phyloP scores from a whole-genome alignment of 495 filamentous ascomycete species.

The Choiromyces venosus region DNA sequence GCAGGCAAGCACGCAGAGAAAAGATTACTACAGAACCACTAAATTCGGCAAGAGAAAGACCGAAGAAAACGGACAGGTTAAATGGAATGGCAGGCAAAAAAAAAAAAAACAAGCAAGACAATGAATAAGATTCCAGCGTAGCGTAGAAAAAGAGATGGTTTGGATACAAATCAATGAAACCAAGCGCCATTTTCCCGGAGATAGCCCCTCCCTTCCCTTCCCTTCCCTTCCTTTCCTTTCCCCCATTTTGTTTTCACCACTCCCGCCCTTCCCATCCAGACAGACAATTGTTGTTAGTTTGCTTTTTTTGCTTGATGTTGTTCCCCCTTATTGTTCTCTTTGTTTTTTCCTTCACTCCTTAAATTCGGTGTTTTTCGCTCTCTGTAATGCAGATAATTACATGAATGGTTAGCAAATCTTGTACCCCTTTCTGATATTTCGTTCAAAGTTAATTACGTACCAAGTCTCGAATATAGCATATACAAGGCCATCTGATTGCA shows the following conservation, averaged over 20 bases:
- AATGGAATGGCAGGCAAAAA: too few species aligned
- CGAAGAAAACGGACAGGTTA: too few species aligned
- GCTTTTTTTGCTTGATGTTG: not conserved
- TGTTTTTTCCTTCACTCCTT: slow-evolving; percentile 25
- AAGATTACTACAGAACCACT: too few species aligned
- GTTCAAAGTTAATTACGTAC: slow-evolving; percentile 54
- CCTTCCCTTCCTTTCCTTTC: slow-evolving; percentile 27
- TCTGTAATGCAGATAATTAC: slow-evolving; percentile 50
- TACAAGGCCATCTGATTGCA: slow-evolving; percentile 99
- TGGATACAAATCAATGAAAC: slow-evolving; percentile 39
- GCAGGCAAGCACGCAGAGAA: too few species aligned
- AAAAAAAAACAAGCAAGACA: not conserved
- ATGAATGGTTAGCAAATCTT: slow-evolving; percentile 23
- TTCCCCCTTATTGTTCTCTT: slow-evolving; percentile 17
- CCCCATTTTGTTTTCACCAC: slow-evolving; percentile 27
- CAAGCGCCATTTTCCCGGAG: slow-evolving; percentile 37
- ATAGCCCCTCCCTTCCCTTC: too few species aligned
- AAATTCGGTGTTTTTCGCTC: slow-evolving; percentile 76
- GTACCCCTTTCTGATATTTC: slow-evolving; percentile 21
- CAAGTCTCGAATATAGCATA: slow-evolving; percentile 95
- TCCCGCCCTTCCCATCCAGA: too few species aligned
- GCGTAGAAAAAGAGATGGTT: slow-evolving; percentile 36
- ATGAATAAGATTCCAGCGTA: slow-evolving; percentile 29
- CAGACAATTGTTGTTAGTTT: not conserved
- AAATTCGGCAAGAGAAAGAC: too few species aligned